phyloP scores from a whole-genome alignment of 108 stramenopile genomes.

The Nitzschia putrida region DNA sequence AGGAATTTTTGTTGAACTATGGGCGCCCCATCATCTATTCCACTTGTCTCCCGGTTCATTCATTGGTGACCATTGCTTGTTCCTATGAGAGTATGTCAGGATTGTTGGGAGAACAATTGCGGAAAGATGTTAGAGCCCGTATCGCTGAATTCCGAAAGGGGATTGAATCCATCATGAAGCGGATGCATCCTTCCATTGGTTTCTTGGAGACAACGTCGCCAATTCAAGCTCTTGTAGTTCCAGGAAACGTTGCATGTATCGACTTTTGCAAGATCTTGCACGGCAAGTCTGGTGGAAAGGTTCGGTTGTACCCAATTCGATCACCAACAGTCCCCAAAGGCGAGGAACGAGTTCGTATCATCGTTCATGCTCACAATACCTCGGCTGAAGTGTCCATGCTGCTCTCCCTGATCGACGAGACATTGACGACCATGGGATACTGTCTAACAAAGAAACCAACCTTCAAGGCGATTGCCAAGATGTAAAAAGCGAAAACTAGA shows the following conservation, averaged over 20 bases:
- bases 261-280: slow-evolving; percentile 60
- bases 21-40: slow-evolving; percentile 95
- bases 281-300: slow-evolving; percentile 38
- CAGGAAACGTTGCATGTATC: slow-evolving; percentile 77
- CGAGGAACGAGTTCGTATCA: slow-evolving; percentile 88
- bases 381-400: slow-evolving; percentile 62
- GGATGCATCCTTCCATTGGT: not conserved
- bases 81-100: slow-evolving; percentile 77
- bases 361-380: slow-evolving; percentile 90
- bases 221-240: slow-evolving; percentile 92
- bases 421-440: slow-evolving; percentile 13
- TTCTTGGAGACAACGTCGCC: slow-evolving; percentile 76
- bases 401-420: slow-evolving; percentile 18
- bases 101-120: slow-evolving; percentile 49
- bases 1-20: slow-evolving; percentile 90
- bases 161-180: slow-evolving; percentile 14
- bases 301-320: slow-evolving; percentile 90
- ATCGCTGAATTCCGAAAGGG: slow-evolving; percentile 38
- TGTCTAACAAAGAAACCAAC: not conserved
- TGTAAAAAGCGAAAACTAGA: not conserved
- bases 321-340: slow-evolving; percentile 93
- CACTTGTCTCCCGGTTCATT: slow-evolving; percentile 85
- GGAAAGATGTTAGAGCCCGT: slow-evolving; percentile 38
- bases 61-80: slow-evolving; percentile 75
- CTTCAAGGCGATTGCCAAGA: not conserved